Percentiles rank a stretch among this genome's conserved stretches.
phyloP scores from a whole-genome alignment of 495 filamentous ascomycete genomes.

The Rhypophila decipiens region DNA sequence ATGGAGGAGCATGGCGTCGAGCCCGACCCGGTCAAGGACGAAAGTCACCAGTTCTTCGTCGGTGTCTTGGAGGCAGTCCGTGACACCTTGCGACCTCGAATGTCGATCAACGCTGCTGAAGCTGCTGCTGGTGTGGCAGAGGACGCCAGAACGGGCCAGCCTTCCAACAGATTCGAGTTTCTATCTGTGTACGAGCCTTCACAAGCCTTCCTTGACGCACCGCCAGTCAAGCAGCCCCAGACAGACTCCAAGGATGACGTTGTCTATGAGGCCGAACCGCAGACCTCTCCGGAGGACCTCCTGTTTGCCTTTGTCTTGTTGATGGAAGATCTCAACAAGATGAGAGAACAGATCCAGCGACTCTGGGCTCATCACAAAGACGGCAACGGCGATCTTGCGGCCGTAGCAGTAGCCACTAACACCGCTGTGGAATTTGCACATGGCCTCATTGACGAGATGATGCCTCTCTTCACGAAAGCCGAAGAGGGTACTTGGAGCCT shows the following conservation, averaged over 20 bases:
- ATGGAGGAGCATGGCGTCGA: constrained; percentile 13
- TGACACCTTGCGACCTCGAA: constrained; percentile 22
- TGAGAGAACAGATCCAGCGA: constrained; percentile 10
- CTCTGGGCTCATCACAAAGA: constrained; percentile 22
- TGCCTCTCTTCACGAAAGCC: constrained; percentile 15
- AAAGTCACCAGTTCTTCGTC: constrained; percentile 30
- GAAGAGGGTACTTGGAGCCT: constrained; percentile 18
- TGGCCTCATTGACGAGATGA: constrained; percentile 28
- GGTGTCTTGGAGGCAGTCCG: constrained; percentile 24
- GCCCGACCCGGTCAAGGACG: constrained; percentile 13
- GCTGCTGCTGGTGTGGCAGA: neutral
- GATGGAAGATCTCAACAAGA: constrained; percentile 18
- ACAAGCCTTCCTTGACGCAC: constrained; percentile 27
- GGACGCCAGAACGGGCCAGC: neutral
- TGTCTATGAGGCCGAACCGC: constrained; percentile 29
- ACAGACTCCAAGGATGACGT: constrained; percentile 2
- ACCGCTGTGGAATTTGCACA: constrained; percentile 36
- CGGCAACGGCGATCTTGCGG: constrained; percentile 27
- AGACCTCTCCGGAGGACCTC: constrained; percentile 18
- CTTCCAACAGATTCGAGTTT: constrained; percentile 25
- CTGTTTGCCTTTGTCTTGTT: constrained; percentile 15
- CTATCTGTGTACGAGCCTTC: constrained; percentile 33
- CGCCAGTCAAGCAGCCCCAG: constrained; percentile 14
- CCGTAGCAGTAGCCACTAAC: constrained; percentile 33
- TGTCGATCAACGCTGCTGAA: neutral